Conservation (phyloP, 1,139 yeast genomes). For the Candida sp. region DNA sequence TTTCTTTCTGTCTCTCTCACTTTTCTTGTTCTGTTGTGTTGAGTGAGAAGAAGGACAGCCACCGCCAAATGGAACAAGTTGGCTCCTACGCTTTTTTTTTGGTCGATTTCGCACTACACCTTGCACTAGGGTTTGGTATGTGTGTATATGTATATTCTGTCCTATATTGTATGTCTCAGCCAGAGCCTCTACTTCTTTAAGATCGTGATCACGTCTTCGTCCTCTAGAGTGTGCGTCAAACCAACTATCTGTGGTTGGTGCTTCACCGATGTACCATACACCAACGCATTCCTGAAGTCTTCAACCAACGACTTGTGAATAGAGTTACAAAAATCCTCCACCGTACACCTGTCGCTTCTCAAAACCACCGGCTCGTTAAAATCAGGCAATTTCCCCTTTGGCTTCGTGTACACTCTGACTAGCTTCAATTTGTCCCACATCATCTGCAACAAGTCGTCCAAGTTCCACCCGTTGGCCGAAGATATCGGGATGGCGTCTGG, state of each 20-base stretch:
- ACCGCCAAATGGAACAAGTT: too few relatives aligned
- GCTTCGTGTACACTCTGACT: slow-evolving; percentile 96
- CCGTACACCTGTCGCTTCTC: slow-evolving; percentile 79
- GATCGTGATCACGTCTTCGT: slow-evolving; percentile 97
- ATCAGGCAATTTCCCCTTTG: slow-evolving; percentile 94
- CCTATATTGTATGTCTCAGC: too few relatives aligned
- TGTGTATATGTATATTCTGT: too few relatives aligned
- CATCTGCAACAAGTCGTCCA: slow-evolving; percentile 89
- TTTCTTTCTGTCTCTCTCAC: neutral
- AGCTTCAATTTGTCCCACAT: slow-evolving; percentile 94
- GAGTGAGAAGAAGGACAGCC: too few relatives aligned
- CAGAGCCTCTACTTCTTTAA: slow-evolving; percentile 59
- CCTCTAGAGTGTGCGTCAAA: slow-evolving; percentile 77
- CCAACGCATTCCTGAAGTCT: slow-evolving; percentile 91
- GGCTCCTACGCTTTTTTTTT: neutral
- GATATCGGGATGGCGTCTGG: slow-evolving; percentile 98
- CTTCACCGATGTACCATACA: slow-evolving; percentile 90
- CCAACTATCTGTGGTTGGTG: slow-evolving; percentile 99
- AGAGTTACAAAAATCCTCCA: slow-evolving; percentile 96
- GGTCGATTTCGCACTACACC: neutral
- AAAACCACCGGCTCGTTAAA: slow-evolving; percentile 94
- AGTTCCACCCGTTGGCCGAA: slow-evolving; percentile 95
- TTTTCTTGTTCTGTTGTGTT: neutral
- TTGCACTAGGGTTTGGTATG: neutral
- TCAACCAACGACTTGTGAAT: slow-evolving; percentile 94